A percentile compares a stretch with the other conserved stretches of the same genome.
Evolutionary conservation across 495 filamentous ascomycete species (phyloP).

Genomic region (Penicillium salamii): DNA sequence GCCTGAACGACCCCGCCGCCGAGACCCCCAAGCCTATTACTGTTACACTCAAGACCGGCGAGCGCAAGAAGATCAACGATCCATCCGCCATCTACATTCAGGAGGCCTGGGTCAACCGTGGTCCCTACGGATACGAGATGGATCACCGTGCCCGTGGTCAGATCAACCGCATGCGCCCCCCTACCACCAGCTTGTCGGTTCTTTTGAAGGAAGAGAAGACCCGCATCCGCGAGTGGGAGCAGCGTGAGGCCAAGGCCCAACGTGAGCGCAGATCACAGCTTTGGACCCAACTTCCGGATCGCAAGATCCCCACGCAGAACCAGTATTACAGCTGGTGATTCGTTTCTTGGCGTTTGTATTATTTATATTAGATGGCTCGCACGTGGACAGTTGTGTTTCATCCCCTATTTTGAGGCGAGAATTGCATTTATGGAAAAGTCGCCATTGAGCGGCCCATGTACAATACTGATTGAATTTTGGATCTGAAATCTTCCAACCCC

Average conservation of each 20-base stretch:
- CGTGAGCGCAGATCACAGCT: conserved; percentile 62
- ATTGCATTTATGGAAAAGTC: conserved; percentile 25
- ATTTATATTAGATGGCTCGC: conserved; percentile 21
- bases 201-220: conserved; percentile 92
- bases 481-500: conserved; percentile 2
- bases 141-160: conserved; percentile 70
- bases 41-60: conserved; percentile 37
- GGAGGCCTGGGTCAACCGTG: conserved; percentile 87
- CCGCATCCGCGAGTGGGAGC: conserved; percentile 71
- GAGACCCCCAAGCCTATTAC: conserved; percentile 36
- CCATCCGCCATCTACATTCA: conserved; percentile 77
- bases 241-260: conserved; percentile 72
- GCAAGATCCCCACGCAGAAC: conserved; percentile 59
- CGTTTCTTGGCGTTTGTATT: conserved; percentile 27
- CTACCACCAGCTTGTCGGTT: conserved; percentile 73
- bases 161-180: conserved; percentile 58
- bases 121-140: conserved; percentile 50
- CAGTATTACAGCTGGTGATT: conserved; percentile 85
- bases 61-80: conserved; percentile 62
- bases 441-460: conserved; percentile 22
- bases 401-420: conserved; percentile 11
- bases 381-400: conserved; percentile 14
- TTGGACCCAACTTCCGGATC: conserved; percentile 82
- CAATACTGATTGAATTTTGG: conserved; percentile 24
- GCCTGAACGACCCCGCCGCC: conserved; percentile 43